Evolutionary conservation across 1,139 yeast species (phyloP).

Genomic region (Saccharomyces pastorianus): DNA sequence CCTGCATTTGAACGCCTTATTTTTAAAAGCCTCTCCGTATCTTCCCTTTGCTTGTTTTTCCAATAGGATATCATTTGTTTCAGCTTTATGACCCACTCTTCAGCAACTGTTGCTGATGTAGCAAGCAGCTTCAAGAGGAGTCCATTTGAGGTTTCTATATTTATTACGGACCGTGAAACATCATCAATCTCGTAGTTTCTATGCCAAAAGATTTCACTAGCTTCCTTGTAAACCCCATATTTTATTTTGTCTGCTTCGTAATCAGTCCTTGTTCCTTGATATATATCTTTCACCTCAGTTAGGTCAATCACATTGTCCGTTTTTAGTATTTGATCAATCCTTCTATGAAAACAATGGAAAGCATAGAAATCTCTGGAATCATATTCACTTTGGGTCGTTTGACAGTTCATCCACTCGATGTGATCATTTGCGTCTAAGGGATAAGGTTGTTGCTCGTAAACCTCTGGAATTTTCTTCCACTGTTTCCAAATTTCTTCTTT

Average conservation of each 20-base stretch:
- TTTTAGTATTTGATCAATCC: slow-evolving; percentile 46
- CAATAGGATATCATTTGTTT: slow-evolving; percentile 47
- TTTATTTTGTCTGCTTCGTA: slow-evolving; percentile 14
- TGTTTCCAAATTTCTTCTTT: slow-evolving; percentile 17
- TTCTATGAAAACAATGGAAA: slow-evolving; percentile 53
- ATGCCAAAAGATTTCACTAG: slow-evolving; percentile 42
- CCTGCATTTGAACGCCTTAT: slow-evolving; percentile 43
- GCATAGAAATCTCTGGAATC: slow-evolving; percentile 49
- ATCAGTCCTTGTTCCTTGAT: slow-evolving; percentile 30
- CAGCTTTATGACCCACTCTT: slow-evolving; percentile 58
- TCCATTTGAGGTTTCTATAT: slow-evolving; percentile 38
- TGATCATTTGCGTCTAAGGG: slow-evolving; percentile 42
- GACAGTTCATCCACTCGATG: slow-evolving; percentile 51
- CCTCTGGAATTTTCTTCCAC: slow-evolving; percentile 29
- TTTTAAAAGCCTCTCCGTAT: slow-evolving; percentile 34
- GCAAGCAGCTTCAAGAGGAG: slow-evolving; percentile 50
- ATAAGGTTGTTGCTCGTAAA: slow-evolving; percentile 47
- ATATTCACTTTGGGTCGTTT: slow-evolving; percentile 36
- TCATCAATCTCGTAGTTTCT: slow-evolving; percentile 8
- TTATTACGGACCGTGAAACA: slow-evolving; percentile 15
- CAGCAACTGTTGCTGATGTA: slow-evolving; percentile 41
- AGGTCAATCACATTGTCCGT: slow-evolving; percentile 60
- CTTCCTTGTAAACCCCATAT: slow-evolving; percentile 27
- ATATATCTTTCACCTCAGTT: slow-evolving; percentile 34
- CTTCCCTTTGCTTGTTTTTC: slow-evolving; percentile 42